Evolutionary conservation across 371 early-diverging fungal species (phyloP), one percentile per base, ranked within the genome.

Genomic region (Vairimorpha ceranae): DNA sequence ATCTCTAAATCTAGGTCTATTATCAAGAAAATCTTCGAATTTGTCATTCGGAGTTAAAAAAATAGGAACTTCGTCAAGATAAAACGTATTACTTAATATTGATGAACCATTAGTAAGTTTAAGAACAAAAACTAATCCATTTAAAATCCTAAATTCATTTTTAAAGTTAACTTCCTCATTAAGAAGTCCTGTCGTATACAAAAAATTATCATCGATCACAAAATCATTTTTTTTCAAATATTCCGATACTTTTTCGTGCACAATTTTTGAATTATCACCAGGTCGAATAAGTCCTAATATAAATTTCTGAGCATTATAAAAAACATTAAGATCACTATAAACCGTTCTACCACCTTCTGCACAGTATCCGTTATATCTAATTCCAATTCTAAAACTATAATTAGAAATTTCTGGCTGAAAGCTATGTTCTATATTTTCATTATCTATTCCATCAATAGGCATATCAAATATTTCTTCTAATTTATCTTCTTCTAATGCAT

Each of bases 281-380:
- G 43, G 63, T 23, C 56, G 43, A 7, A 75, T 36, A 17, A 69
- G 21, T 1, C 38, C 19, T 12, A 72, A 17, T 54, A 80, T 66
- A 23, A 58, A 64, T 19, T 72, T 54, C 46, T 74, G 75, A 30
- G 77, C 29, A 36, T 61, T 67, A 61, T 75, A 81, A 32, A 80
- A 73, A 29, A 76, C 65, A 29, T 73, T 75, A 23, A 81, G 61
- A 63, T 74, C 70, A 3, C 48, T 43, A 21, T 79, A 52, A 72
- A 82, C 68, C 19, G 77, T 74, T 43, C 84, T 59, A 25, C 77
- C 78, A 36, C 74, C 73, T 56, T 83, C 79, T 15, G 77, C 58
- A 72, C 79, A 83, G 65, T 80, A 78, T 45, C 82, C 80, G 33
- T 77, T 52, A 64, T 83, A 82, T 60, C 80, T 79, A 6, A 82